A percentile compares a stretch with the other conserved stretches of the same genome.
These are phyloP conservation scores for Acorus gramineus DNA, from an alignment of 106 monocot species.

Conservation along the genomic window DNA sequence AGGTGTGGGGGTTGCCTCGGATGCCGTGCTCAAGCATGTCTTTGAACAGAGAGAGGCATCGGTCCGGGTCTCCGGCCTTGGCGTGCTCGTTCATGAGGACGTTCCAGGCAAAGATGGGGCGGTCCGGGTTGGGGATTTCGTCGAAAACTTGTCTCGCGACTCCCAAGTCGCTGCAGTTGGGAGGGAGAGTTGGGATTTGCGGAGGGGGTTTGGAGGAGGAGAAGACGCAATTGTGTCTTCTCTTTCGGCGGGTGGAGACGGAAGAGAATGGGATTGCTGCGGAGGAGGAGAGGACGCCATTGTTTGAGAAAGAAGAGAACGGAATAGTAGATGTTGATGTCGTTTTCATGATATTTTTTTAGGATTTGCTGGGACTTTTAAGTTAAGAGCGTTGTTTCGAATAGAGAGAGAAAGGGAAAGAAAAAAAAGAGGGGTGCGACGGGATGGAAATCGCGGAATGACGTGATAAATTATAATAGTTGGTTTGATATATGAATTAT, in stretches of 20 bases:
- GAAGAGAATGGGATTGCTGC: conserved; percentile 18
- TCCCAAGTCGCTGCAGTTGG: conserved; percentile 11
- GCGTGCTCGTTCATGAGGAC: conserved; percentile 46
- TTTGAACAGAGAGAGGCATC: conserved; percentile 33
- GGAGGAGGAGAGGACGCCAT: conserved; percentile 21
- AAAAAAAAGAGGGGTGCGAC: neutral
- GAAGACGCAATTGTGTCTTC: conserved; percentile 1
- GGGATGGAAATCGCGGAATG: neutral
- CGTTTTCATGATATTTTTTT: too few relatives aligned
- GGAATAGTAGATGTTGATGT: too few relatives aligned
- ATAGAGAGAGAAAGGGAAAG: neutral
- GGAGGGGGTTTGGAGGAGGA: conserved; percentile 14
- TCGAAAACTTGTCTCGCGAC: conserved; percentile 25
- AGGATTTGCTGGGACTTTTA: too few relatives aligned
- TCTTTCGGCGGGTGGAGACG: neutral
- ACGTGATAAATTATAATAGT: too few relatives aligned
- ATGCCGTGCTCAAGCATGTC: conserved; percentile 28
- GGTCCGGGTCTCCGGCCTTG: conserved; percentile 25
- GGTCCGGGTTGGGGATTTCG: conserved; percentile 56
- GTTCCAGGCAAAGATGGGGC: conserved; percentile 37
- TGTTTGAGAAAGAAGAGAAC: conserved; percentile 11
- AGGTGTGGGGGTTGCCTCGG: conserved; percentile 32
- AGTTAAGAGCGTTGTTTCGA: too few relatives aligned
- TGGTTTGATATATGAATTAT: too few relatives aligned
- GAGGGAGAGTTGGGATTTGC: conserved; percentile 19